Evolutionary conservation across 108 stramenopile species (phyloP), one percentile per base, ranked within the genome.

Genomic region (Skeletonema potamos): DNA sequence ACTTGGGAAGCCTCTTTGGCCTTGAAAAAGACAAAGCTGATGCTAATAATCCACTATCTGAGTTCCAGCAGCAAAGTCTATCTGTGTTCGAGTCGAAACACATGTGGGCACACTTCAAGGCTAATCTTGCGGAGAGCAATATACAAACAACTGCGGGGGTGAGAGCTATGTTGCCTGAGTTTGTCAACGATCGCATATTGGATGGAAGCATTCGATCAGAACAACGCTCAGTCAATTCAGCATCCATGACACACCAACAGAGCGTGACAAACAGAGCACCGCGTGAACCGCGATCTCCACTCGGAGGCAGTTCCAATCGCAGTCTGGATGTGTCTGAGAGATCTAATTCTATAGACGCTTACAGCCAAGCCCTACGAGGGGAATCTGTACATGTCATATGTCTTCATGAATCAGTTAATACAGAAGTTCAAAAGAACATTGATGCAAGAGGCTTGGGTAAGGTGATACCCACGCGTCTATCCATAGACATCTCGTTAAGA

Each of bases 31-130:
- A 51, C 22, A 6, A 51, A 0, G 6, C 2, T 1, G 48, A 51
- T 22, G 22, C 0, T 6, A 24, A 6, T 34, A 7, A 7, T 22
- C 0, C 48, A n/a, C 22, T 51, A 9, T 51, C 48, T 1, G 48
- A 22, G 0, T 51, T 51, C 8, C 48, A 51, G 48, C 48, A 51
- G 48, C 48, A 51, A 51, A 51, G 48, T 51, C 48, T 51, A 22
- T 51, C 48, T 51, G 48, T 51, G 48, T 51, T 51, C 22, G 48
- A 51, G 22, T 51, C 48, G 48, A 20, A 24, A 51, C 43, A 59
- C 12, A 59, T 46, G 58, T 39, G 43, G 43, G 58, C 58, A 39
- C 58, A 46, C 37, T 59, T 46, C 9, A 59, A 46, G 18, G 58
- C 43, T 46, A 15, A 59, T 36, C 58, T 59, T 8, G 17, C 36